These are phyloP conservation scores for Metschnikowia colocasiae DNA, from an alignment of 805 yeast species.

Conservation along the genomic window DNA sequence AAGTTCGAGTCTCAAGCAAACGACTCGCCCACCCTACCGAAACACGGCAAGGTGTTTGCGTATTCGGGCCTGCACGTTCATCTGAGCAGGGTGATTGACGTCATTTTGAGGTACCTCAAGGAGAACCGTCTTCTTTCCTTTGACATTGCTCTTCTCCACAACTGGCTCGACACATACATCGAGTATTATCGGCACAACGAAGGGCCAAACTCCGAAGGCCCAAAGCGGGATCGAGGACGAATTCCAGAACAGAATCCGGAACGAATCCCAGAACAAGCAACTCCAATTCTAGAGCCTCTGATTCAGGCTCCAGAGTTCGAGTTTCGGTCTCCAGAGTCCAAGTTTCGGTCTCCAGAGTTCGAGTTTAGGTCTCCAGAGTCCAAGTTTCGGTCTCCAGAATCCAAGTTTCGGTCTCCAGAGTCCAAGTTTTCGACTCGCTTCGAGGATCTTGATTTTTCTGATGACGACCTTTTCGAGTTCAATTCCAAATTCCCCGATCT, in stretches of 20 bases:
- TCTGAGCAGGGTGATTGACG: neutral
- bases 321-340: neutral
- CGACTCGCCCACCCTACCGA: neutral
- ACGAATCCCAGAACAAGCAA: neutral
- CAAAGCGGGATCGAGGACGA: too few relatives aligned
- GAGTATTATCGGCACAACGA: constrained; percentile 26
- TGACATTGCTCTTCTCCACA: constrained; percentile 33
- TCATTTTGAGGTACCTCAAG: constrained; percentile 27
- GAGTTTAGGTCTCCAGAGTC: too few relatives aligned
- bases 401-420: neutral
- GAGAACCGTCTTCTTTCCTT: constrained; percentile 30
- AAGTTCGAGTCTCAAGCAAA: constrained; percentile 19
- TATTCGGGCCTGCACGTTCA: constrained; percentile 1
- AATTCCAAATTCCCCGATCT: constrained; percentile 15
- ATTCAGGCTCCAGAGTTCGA: too few relatives aligned
- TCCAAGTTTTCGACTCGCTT: neutral
- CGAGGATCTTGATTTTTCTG: constrained; percentile 2
- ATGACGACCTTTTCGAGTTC: constrained; percentile 12
- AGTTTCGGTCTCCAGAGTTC: neutral
- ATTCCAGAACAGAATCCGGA: neutral
- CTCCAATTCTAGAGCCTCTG: neutral
- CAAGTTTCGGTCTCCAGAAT: neutral
- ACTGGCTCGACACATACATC: constrained; percentile 39
- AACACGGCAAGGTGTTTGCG: neutral
- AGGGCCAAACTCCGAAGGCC: neutral